Conservation (phyloP, 2,329 filamentous ascomycete genomes). For the Byssothecium circinans region DNA sequence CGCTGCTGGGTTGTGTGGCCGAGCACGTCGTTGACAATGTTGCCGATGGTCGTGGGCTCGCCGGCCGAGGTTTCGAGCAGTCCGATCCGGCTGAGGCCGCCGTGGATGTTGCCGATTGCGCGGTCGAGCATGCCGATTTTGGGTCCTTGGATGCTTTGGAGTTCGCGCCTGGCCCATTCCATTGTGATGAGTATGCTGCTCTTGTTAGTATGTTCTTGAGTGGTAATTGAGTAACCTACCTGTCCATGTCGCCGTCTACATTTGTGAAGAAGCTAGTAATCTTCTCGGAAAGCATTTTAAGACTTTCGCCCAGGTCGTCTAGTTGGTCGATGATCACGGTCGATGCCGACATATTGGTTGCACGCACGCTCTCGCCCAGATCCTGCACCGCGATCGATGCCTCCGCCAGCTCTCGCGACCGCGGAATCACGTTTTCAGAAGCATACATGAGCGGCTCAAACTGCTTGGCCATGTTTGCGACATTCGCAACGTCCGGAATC, state of each 20-base stretch:
- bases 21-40: conserved; percentile 71
- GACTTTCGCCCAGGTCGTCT: conserved; percentile 80
- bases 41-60: conserved; percentile 68
- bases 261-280: conserved; percentile 91
- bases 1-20: conserved; percentile 80
- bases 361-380: conserved; percentile 83
- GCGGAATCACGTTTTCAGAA: conserved; percentile 82
- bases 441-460: conserved; percentile 96
- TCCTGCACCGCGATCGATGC: conserved; percentile 95
- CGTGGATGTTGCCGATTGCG: conserved; percentile 84
- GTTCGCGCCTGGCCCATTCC: conserved; percentile 91
- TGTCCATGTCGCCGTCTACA: conserved; percentile 90
- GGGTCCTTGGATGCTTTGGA: conserved; percentile 54
- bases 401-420: conserved; percentile 85
- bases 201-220: conserved; percentile 13
- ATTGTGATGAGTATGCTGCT: conserved; percentile 83
- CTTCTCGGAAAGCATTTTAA: conserved; percentile 82
- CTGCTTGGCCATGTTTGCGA: conserved; percentile 83
- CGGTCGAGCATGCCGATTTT: conserved; percentile 63
- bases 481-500: conserved; percentile 84
- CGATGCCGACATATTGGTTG: conserved; percentile 87
- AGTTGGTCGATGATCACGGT: conserved; percentile 82
- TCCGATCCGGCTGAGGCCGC: conserved; percentile 66
- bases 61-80: conserved; percentile 39
- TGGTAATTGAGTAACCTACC: conserved; percentile 49